These are phyloP conservation scores for Kurtzmaniella fragi DNA, from an alignment of 805 yeast genomes.

Conservation along the genomic window DNA sequence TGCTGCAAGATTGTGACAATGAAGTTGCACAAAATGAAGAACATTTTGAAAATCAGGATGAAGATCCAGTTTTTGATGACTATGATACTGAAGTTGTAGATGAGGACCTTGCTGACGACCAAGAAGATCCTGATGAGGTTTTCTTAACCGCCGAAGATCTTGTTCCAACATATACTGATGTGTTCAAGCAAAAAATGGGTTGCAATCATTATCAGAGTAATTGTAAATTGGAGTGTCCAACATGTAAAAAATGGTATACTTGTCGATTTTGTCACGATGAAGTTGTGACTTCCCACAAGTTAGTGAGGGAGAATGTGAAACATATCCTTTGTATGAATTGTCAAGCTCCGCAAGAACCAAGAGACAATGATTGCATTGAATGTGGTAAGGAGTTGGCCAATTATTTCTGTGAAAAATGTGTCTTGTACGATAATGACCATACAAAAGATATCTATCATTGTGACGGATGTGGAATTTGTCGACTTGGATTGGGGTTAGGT, in stretches of 20 bases:
- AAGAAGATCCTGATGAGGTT: slow-evolving; percentile 35
- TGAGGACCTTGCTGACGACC: slow-evolving; percentile 7
- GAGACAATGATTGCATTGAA: slow-evolving; percentile 56
- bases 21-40: slow-evolving; percentile 2
- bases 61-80: slow-evolving; percentile 2
- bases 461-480: slow-evolving; percentile 87
- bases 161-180: slow-evolving; percentile 43
- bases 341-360: slow-evolving; percentile 67
- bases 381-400: slow-evolving; percentile 67
- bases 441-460: slow-evolving; percentile 86
- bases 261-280: slow-evolving; percentile 86
- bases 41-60: slow-evolving; percentile 5
- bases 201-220: slow-evolving; percentile 80
- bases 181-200: slow-evolving; percentile 49
- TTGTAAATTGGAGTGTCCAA: slow-evolving; percentile 78
- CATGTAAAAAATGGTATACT: slow-evolving; percentile 68
- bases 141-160: slow-evolving; percentile 44
- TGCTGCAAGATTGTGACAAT: neutral
- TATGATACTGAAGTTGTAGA: slow-evolving; percentile 1
- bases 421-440: slow-evolving; percentile 75
- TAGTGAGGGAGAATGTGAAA: slow-evolving; percentile 49
- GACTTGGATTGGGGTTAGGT: slow-evolving; percentile 83
- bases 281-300: slow-evolving; percentile 46
- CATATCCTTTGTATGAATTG: slow-evolving; percentile 83
- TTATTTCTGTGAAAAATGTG: slow-evolving; percentile 76